Conservation (phyloP, 371 early-diverging fungal genomes). For the Mucor saturninus region DNA sequence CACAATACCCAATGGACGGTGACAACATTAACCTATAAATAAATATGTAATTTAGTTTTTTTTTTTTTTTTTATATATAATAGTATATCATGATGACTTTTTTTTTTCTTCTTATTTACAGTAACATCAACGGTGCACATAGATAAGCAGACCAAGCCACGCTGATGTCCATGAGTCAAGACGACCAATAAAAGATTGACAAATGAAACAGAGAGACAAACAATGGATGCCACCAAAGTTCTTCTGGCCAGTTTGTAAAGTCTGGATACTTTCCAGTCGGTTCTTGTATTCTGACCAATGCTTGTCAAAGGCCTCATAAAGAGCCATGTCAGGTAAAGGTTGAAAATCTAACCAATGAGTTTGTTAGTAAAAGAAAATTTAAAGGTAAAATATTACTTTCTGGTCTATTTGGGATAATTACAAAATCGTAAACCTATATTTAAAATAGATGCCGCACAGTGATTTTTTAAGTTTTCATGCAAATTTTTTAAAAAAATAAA, state of each 20-base stretch:
- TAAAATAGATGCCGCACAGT: background rate
- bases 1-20: slow-evolving; percentile 62
- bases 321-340: slow-evolving; percentile 53
- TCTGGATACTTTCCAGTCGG: slow-evolving; percentile 52
- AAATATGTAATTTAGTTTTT: background rate
- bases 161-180: slow-evolving; percentile 49
- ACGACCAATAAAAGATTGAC: slow-evolving; percentile 53
- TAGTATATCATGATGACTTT: background rate
- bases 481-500: background rate
- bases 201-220: slow-evolving; percentile 51
- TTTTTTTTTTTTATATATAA: background rate
- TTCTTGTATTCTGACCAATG: slow-evolving; percentile 42
- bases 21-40: slow-evolving; percentile 55
- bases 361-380: background rate
- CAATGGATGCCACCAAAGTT: slow-evolving; percentile 53
- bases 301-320: slow-evolving; percentile 53
- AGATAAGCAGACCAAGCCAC: slow-evolving; percentile 57
- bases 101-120: slow-evolving; percentile 17
- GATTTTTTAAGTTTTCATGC: background rate
- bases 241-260: slow-evolving; percentile 55
- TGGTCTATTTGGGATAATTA: slow-evolving; percentile 25
- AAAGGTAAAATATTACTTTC: background rate
- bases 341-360: slow-evolving; percentile 38
- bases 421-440: slow-evolving; percentile 45
- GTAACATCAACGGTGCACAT: slow-evolving; percentile 64